Evolutionary conservation across 179 eudicot species (phyloP).

Genomic region (Patellifolia procumbens): DNA sequence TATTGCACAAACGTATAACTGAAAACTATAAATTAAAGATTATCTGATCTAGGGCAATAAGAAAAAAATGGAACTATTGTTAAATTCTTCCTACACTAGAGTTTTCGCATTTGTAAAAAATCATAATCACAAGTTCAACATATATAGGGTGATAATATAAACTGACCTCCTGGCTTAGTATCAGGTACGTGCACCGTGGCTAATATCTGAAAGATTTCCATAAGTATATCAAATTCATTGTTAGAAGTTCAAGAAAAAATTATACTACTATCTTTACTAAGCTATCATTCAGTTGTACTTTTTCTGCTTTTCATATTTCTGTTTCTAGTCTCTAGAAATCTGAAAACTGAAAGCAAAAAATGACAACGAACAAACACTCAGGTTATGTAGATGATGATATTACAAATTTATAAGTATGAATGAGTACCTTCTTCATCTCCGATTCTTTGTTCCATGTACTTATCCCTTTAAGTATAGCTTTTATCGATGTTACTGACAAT

Average conservation of each 20-base stretch:
- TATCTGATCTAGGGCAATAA: not conserved
- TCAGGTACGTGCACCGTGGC: conserved; percentile 30
- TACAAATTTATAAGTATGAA: too few species aligned
- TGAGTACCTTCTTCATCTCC: conserved; percentile 43
- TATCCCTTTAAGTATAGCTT: conserved; percentile 56
- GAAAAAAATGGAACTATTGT: not conserved
- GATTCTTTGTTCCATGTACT: conserved; percentile 73
- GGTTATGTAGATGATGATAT: too few species aligned
- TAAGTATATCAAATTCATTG: not conserved
- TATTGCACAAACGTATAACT: not conserved
- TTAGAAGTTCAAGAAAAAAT: not conserved
- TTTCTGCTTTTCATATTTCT: too few species aligned
- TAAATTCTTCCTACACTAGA: not conserved
- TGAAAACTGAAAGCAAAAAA: too few species aligned
- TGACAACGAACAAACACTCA: conserved; percentile 10
- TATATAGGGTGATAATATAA: not conserved
- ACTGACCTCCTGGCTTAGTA: conserved; percentile 48
- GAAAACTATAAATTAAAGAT: not conserved
- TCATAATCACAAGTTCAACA: not conserved
- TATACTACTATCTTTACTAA: too few species aligned
- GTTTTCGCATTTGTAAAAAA: not conserved
- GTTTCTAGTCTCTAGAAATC: too few species aligned
- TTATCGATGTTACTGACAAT: conserved; percentile 55
- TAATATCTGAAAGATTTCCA: conserved; percentile 44
- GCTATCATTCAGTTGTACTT: too few species aligned